Conservation (phyloP, 192 early-diverging fungal species). For the Coemansia sp. region DNA sequence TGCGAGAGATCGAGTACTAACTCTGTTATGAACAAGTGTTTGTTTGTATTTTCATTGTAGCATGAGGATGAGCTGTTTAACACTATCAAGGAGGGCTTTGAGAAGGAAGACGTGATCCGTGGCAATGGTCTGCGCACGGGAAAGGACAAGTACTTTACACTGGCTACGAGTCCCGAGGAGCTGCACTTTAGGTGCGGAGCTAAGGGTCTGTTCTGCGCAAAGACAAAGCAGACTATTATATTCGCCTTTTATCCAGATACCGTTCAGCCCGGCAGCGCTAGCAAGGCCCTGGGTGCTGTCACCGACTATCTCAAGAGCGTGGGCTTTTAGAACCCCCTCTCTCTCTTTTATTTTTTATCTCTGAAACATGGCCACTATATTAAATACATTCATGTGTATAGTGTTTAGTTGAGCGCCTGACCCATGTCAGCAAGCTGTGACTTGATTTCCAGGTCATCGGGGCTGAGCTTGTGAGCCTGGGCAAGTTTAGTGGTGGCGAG, state of each 20-base stretch:
- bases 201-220: conserved; percentile 65
- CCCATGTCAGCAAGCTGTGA: conserved; percentile 56
- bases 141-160: conserved; percentile 75
- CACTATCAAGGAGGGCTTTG: conserved; percentile 61
- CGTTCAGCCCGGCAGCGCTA: conserved; percentile 71
- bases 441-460: conserved; percentile 47
- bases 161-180: conserved; percentile 62
- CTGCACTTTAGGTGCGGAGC: conserved; percentile 33
- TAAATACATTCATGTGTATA: background rate
- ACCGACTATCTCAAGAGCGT: conserved; percentile 78
- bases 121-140: conserved; percentile 69
- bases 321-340: conserved; percentile 57
- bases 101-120: conserved; percentile 59
- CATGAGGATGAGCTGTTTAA: conserved; percentile 17
- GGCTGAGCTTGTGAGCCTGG: conserved; percentile 51
- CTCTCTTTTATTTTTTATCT: conserved; percentile 10
- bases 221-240: conserved; percentile 82
- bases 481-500: conserved; percentile 54
- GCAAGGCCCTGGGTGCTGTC: conserved; percentile 72
- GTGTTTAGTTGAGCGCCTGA: background rate
- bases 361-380: background rate
- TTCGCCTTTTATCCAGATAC: conserved; percentile 71
- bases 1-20: background rate
- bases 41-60: background rate
- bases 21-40: background rate